phyloP scores from a whole-genome alignment of 306 rosid species.

The Morella rubra region DNA sequence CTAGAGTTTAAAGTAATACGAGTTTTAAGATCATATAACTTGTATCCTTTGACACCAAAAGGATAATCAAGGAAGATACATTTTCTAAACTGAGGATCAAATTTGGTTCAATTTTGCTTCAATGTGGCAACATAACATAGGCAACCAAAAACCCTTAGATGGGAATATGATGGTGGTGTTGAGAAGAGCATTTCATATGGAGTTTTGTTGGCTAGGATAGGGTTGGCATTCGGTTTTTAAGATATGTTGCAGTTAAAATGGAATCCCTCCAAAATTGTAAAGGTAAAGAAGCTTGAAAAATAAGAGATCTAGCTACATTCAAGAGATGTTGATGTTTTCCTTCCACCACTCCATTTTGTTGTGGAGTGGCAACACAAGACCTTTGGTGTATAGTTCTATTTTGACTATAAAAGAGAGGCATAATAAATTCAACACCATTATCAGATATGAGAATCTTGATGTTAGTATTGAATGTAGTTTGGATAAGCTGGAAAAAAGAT shows the following conservation, averaged over 20 bases:
- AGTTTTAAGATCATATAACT: not conserved
- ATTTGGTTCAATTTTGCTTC: not conserved
- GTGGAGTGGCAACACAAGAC: not conserved
- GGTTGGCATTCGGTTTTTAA: not conserved
- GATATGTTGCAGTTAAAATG: not conserved
- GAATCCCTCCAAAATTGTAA: not conserved
- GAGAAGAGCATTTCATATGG: not conserved
- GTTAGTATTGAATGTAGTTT: not conserved
- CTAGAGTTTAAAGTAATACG: not conserved
- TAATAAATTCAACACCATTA: not conserved
- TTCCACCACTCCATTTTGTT: not conserved
- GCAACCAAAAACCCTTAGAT: not conserved
- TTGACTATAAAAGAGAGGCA: not conserved
- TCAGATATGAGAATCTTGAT: not conserved
- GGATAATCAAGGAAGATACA: not conserved
- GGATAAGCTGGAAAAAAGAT: not conserved
- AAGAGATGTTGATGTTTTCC: not conserved
- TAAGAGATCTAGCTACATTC: not conserved
- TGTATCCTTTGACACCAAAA: not conserved
- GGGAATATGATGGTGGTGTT: not conserved
- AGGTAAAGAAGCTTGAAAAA: not conserved
- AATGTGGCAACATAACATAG: not conserved
- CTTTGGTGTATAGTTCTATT: not conserved
- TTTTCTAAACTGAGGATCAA: not conserved
- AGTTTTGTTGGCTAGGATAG: not conserved